A percentile compares a stretch with the other conserved stretches of the same genome.
phyloP scores from a whole-genome alignment of 208 protist genomes.

The Leishmania mexicana region DNA sequence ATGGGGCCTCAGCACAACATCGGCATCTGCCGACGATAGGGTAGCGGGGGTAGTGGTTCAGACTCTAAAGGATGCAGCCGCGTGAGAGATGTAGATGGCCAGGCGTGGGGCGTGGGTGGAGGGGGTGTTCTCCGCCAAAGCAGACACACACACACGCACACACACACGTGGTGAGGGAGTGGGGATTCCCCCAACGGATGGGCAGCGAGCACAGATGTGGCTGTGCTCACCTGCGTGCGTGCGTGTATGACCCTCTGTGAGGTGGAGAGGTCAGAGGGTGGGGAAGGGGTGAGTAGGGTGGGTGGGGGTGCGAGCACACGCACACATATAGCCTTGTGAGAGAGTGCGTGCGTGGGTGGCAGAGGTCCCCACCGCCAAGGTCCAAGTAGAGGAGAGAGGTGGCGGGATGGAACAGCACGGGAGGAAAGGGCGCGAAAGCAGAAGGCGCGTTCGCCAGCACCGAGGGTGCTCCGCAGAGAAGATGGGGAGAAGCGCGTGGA shows the following conservation, averaged over 20 bases:
- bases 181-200: not conserved
- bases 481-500: not conserved
- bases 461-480: not conserved
- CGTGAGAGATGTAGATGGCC: not conserved
- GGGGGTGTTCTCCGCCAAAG: not conserved
- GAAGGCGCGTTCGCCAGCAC: no score
- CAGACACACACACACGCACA: constrained; percentile 6
- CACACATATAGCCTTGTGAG: not conserved
- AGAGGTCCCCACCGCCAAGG: not conserved
- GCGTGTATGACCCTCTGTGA: not conserved
- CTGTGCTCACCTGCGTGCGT: not conserved
- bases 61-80: not conserved
- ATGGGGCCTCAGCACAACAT: no score
- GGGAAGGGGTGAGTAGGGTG: not conserved
- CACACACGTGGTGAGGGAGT: not conserved
- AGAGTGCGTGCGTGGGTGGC: not conserved
- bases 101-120: no score
- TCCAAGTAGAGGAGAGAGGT: not conserved
- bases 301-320: not conserved
- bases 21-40: not conserved
- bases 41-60: not conserved
- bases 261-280: not conserved
- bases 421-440: not conserved
- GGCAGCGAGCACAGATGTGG: not conserved
- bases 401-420: not conserved